phyloP scores from a whole-genome alignment of 2,329 filamentous ascomycete species.

The Neodidymelliopsis sp. region DNA sequence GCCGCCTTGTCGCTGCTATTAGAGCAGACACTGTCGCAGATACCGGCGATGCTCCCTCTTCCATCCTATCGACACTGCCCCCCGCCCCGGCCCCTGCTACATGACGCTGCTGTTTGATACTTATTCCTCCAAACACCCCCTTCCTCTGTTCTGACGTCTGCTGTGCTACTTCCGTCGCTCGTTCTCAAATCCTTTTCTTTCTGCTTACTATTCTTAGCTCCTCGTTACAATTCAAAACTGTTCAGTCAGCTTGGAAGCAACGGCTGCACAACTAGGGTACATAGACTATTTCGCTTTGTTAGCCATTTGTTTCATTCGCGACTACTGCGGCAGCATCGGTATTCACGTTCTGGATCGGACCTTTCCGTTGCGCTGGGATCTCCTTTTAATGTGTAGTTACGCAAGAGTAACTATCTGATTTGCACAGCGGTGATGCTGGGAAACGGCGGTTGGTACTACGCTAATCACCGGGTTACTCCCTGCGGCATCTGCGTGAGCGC shows the following conservation, averaged over 20 bases:
- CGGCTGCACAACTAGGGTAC: slow-evolving; percentile 3
- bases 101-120: slow-evolving; percentile 37
- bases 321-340: neutral
- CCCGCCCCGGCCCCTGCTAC: slow-evolving; percentile 11
- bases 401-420: slow-evolving; percentile 9
- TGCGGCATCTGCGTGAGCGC: slow-evolving; percentile 33
- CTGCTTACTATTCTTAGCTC: slow-evolving; percentile 21
- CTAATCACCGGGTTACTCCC: slow-evolving; percentile 29
- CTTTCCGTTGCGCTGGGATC: slow-evolving; percentile 6
- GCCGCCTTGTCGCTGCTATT: slow-evolving; percentile 12
- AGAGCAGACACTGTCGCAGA: slow-evolving; percentile 21
- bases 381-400: slow-evolving; percentile 30
- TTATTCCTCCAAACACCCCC: slow-evolving; percentile 35
- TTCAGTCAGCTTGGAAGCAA: slow-evolving; percentile 5
- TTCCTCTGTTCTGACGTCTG: slow-evolving; percentile 26
- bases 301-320: slow-evolving; percentile 9
- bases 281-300: slow-evolving; percentile 13
- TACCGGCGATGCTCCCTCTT: slow-evolving; percentile 14
- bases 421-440: slow-evolving; percentile 25
- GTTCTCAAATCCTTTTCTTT: slow-evolving; percentile 28
- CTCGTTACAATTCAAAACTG: slow-evolving; percentile 8
- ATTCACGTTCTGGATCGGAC: neutral
- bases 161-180: slow-evolving; percentile 35
- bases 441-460: slow-evolving; percentile 19
- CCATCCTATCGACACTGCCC: slow-evolving; percentile 25